A percentile compares a stretch with the other conserved stretches of the same genome.
phyloP scores from a whole-genome alignment of 192 early-diverging fungal species.

The Coemansia sp. region DNA sequence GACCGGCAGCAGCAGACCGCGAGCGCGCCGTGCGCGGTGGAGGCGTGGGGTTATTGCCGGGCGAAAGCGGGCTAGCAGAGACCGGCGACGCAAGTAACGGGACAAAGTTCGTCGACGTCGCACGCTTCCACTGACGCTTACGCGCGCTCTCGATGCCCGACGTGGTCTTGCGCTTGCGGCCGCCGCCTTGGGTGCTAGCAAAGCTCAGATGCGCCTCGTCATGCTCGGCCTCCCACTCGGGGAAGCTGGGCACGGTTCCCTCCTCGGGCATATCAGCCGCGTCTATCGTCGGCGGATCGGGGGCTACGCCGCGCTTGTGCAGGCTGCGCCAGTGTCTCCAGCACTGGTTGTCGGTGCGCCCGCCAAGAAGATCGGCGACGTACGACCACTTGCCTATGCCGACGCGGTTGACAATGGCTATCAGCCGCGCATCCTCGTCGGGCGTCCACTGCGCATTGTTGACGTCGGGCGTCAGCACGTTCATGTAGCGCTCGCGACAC shows the following conservation, averaged over 20 bases:
- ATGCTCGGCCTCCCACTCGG: slow-evolving; percentile 51
- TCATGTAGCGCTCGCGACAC: slow-evolving; percentile 74
- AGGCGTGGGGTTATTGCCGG: not conserved
- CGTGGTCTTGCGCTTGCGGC: slow-evolving; percentile 53
- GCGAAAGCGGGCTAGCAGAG: not conserved
- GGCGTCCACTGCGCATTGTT: slow-evolving; percentile 58
- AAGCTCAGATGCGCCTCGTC: slow-evolving; percentile 28
- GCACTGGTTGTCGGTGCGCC: slow-evolving; percentile 60
- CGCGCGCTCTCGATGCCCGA: slow-evolving; percentile 53
- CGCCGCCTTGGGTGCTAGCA: slow-evolving; percentile 35
- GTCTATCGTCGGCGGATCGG: slow-evolving; percentile 37
- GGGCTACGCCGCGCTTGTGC: slow-evolving; percentile 51
- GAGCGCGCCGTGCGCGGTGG: slow-evolving; percentile 10
- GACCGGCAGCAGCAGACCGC: not conserved
- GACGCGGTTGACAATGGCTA: slow-evolving; percentile 41
- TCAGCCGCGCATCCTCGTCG: slow-evolving; percentile 51
- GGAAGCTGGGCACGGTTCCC: slow-evolving; percentile 50
- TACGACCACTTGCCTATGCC: slow-evolving; percentile 61
- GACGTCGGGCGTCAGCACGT: slow-evolving; percentile 60
- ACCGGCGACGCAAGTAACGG: slow-evolving; percentile 36
- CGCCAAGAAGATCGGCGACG: slow-evolving; percentile 49
- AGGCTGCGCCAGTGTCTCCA: slow-evolving; percentile 54
- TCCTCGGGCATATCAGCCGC: slow-evolving; percentile 35
- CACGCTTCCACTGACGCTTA: slow-evolving; percentile 56
- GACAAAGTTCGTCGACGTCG: slow-evolving; percentile 48